Evolutionary conservation across 306 rosid species (phyloP), one percentile per base, ranked within the genome.

Genomic region (Amphicarpaea edgeworthii): DNA sequence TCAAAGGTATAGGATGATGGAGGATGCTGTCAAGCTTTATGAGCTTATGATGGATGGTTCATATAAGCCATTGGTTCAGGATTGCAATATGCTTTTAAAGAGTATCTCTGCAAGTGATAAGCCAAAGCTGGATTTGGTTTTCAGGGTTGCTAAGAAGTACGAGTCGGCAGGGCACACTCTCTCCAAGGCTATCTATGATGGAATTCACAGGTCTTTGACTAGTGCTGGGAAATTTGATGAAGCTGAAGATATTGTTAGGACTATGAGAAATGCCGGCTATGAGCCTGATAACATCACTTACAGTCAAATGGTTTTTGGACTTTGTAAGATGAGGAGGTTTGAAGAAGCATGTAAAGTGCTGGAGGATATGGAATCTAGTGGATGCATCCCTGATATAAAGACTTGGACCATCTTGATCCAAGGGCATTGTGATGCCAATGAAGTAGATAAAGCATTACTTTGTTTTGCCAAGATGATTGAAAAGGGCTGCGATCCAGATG

Each of bases 31-130:
- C 47, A 88, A 83, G 89, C 96, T 95, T 76, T 95, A 83, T 55
- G 99, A 92, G 89, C 82, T 81, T 73, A 95, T 92, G 97, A 90
- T 95, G 97, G 96, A 92, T 84, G 83, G 99, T 62, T 81, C 93
- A 8, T 90, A 82, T 67, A 75, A 85, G 85, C 99, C 99, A 49
- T 89, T 93, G 1, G 59, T 24, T 38, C 89, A 78, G 41, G 89
- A 92, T 61, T 88, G 93, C 79, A 40, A 49, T 28, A 0, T 81
- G n/a, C 96, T 92, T 84, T 73, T 95, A 47, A 69, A 79, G 59
- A 73, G 63, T 47, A 73, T 90, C 41, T 73, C 97, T 21, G 70
- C 61, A 0, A 30, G 64, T 67, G 89, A 83, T 45, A 76, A 16
- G 21, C 92, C 97, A 3, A 85, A 89, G 82, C 75, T 86, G 79